Base-by-base conservation (phyloP, 495 filamentous ascomycete species). In the Trichoderma orchidacearum region DNA sequence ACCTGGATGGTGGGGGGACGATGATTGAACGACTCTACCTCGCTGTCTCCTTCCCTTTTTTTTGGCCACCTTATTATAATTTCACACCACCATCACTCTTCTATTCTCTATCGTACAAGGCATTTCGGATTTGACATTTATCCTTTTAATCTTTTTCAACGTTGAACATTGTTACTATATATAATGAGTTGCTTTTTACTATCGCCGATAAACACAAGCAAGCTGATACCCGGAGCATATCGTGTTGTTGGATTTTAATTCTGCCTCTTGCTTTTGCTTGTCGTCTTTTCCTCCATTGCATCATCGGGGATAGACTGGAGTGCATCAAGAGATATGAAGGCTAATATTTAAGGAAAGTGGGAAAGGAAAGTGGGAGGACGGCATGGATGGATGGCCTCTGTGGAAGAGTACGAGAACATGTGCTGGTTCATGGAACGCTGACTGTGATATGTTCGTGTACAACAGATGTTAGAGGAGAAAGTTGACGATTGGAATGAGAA, bases 1-100 rank as follows among this genome's bases (percentile, higher is more conserved):
- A 18, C 63, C 67, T 5, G 69, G 70, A 13, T 74, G 66, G 66
- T 74, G 67, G 72, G 67, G 66, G n/a, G 68, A 71, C 51, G 67
- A 67, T 27, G 67, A 70, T 18, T 73, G 58, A 65, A 51, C 3
- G 31, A 25, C 1, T 15, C 12, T 25, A n/a, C 18, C 11, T 18
- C 29, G 4, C 8, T 3, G 13, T n/a, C 0, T 8, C 31, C 15
- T 23, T 56, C 13, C 28, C 27, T 28, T 36, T 56, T 8, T 48
- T 48, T 17, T 27, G 21, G 11, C 11, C 9, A 11, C 4, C 4
- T 3, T 48, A 9, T 25, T 31, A 13, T 41, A 6, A 41, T 41
- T 17, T 17, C 34, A 21, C 2, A 41, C n/a, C 8, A 21, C 41
- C 12, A 27, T 13, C 15, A 27, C 15, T 23, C 5, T 48, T 27